Conservation (phyloP, 1,284 basidiomycete species). For the Moesziomyces antarcticus region DNA sequence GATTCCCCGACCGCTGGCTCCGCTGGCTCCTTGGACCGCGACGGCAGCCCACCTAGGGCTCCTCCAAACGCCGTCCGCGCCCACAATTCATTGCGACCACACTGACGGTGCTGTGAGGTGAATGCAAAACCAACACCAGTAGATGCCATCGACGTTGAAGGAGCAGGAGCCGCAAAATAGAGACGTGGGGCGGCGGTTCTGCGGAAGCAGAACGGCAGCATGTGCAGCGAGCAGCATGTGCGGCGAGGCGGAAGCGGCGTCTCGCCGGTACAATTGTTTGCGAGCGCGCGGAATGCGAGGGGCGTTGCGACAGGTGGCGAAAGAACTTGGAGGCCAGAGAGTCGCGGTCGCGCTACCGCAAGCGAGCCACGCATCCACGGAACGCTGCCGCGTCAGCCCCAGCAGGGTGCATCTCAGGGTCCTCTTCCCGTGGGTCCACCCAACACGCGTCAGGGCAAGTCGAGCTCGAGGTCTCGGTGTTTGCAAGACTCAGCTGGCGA, state of each 20-base stretch:
- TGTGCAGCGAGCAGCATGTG: no score
- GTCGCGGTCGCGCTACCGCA: background rate
- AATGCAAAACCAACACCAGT: no score
- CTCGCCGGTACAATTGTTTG: background rate
- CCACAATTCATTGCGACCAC: no score
- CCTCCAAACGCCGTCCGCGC: no score
- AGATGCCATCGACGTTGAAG: no score
- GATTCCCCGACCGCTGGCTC: no score
- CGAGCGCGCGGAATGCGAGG: background rate
- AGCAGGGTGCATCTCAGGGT: conserved; percentile 10
- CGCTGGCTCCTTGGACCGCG: no score
- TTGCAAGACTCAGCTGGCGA: background rate
- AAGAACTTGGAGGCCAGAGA: background rate
- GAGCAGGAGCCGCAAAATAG: background rate
- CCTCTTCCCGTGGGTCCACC: background rate
- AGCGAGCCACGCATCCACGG: background rate
- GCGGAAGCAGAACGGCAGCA: no score
- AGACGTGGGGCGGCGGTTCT: background rate
- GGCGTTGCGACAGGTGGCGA: background rate
- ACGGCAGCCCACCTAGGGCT: no score
- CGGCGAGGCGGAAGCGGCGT: no score
- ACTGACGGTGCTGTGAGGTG: no score
- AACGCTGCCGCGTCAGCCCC: background rate
- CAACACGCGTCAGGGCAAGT: background rate
- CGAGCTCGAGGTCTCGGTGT: background rate